Conservation (phyloP, 192 early-diverging fungal genomes). For the Gorgonomyces haynaldii region DNA sequence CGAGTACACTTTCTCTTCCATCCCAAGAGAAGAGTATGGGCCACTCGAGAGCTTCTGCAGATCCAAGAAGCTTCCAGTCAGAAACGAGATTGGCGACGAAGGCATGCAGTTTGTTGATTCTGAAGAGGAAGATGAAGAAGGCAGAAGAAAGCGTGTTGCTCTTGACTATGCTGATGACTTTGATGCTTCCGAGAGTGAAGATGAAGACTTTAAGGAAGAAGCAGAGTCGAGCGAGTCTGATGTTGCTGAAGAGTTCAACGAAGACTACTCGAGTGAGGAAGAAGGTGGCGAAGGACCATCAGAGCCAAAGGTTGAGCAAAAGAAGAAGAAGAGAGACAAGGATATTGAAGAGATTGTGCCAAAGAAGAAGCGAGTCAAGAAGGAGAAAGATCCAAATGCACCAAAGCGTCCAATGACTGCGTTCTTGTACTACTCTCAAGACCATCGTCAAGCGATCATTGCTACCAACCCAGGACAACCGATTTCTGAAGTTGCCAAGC, state of each 20-base stretch:
- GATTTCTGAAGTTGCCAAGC: slow-evolving; percentile 48
- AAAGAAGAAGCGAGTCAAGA: slow-evolving; percentile 52
- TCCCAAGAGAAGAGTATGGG: slow-evolving; percentile 81
- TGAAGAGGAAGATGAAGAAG: slow-evolving; percentile 21
- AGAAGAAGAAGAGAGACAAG: slow-evolving; percentile 11
- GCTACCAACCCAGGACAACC: slow-evolving; percentile 53
- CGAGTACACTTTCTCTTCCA: slow-evolving; percentile 79
- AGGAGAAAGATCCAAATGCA: slow-evolving; percentile 59
- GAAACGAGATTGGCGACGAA: slow-evolving; percentile 57
- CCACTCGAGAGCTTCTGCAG: slow-evolving; percentile 70
- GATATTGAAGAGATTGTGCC: slow-evolving; percentile 7
- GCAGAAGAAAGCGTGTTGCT: background rate
- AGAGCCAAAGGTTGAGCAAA: slow-evolving; percentile 6
- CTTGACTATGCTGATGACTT: slow-evolving; percentile 11
- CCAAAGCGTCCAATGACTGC: slow-evolving; percentile 78
- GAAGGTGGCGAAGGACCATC: slow-evolving; percentile 16
- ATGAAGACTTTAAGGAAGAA: slow-evolving; percentile 81
- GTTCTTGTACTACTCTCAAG: slow-evolving; percentile 79
- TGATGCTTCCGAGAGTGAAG: slow-evolving; percentile 41
- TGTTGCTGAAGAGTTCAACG: slow-evolving; percentile 34
- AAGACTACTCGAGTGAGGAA: slow-evolving; percentile 20
- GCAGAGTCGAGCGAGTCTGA: slow-evolving; percentile 16
- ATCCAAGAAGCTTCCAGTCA: slow-evolving; percentile 63
- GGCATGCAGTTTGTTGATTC: background rate
- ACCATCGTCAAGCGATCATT: slow-evolving; percentile 57